phyloP scores from a whole-genome alignment of 495 filamentous ascomycete genomes.

The Penicillium pancosmium region DNA sequence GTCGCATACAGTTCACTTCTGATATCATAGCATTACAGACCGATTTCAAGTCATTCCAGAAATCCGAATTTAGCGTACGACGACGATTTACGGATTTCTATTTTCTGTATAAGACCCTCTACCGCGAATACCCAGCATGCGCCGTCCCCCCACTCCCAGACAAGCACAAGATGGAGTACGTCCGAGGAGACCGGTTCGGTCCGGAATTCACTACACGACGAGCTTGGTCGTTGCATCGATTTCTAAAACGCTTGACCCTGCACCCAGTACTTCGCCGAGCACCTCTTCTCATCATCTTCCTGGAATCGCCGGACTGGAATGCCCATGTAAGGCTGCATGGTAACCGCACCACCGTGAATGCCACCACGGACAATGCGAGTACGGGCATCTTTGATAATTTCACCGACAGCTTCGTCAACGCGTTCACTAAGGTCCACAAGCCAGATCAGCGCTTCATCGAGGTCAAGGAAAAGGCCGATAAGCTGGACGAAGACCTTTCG shows the following conservation, averaged over 20 bases:
- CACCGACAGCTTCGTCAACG: slow-evolving; percentile 95
- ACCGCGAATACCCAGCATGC: slow-evolving; percentile 82
- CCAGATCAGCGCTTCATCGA: slow-evolving; percentile 94
- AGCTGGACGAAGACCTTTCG: slow-evolving; percentile 89
- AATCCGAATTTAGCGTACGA: slow-evolving; percentile 72
- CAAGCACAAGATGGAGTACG: slow-evolving; percentile 99
- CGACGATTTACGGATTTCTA: slow-evolving; percentile 97
- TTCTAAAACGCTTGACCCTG: slow-evolving; percentile 81
- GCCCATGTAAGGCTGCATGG: slow-evolving; percentile 83
- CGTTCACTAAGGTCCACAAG: slow-evolving; percentile 94
- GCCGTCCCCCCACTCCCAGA: slow-evolving; percentile 95
- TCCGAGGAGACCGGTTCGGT: slow-evolving; percentile 92
- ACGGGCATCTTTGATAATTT: slow-evolving; percentile 87
- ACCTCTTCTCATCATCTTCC: slow-evolving; percentile 78
- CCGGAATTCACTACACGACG: slow-evolving; percentile 89
- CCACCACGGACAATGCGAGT: slow-evolving; percentile 52
- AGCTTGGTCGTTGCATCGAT: slow-evolving; percentile 88
- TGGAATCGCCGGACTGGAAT: slow-evolving; percentile 95
- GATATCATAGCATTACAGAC: slow-evolving; percentile 57
- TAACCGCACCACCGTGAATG: slow-evolving; percentile 56
- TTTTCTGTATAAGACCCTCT: slow-evolving; percentile 90
- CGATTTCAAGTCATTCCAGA: slow-evolving; percentile 89
- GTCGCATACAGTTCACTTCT: slow-evolving; percentile 13
- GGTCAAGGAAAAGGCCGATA: slow-evolving; percentile 89
- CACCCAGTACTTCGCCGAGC: slow-evolving; percentile 90